Evolutionary conservation across 2,329 filamentous ascomycete species (phyloP), one percentile per base, ranked within the genome.

Genomic region (Geosmithia morbida): DNA sequence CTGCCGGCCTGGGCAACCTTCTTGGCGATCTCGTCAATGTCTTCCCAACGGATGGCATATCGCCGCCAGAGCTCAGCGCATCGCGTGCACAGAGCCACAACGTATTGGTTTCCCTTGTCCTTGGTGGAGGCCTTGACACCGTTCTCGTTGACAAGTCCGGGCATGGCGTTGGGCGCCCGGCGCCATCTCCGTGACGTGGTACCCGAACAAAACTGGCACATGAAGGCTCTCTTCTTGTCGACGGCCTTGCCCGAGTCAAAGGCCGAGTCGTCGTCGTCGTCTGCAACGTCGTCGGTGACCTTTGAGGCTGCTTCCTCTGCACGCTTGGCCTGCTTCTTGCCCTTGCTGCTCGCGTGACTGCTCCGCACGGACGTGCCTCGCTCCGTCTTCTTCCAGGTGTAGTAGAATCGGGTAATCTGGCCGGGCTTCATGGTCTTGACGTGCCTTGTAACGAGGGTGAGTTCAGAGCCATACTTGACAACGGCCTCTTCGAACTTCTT

Each of bases 321-420:
- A 55, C 80, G 83, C 59, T 82, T 85, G 41, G 81, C 80, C 58
- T 94, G 87, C 64, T 92, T 95, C 63, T 90, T 94, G 48, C 87
- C 86, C 60, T 94, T 94, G 43, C 90, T 79, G 11, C 86, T 87
- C 46, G 86, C 80, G 56, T 85, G 95, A 53, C 81, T 86, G 50
- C 87, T 87, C 89, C 92, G 96, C 19, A 98, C 81, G 55, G 92
- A 81, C 59, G 78, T 82, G 41, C 92, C 92, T 49, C 83, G 81
- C 2, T 83, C 75, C 0, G 87, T 87, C 65, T 97, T 97, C 68
- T 98, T 98, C 92, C 92, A 98, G 53, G 86, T 86, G 61, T 98
- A 98, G 65, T 97, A 98, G 60, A 85, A 94, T 3, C 92, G 85
- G 22, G 94, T 87, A 51, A 96, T 83, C 49, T 87, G 79, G 46